Base-by-base conservation (phyloP, 257 asterid genomes). In the Plectranthus barbatus region DNA sequence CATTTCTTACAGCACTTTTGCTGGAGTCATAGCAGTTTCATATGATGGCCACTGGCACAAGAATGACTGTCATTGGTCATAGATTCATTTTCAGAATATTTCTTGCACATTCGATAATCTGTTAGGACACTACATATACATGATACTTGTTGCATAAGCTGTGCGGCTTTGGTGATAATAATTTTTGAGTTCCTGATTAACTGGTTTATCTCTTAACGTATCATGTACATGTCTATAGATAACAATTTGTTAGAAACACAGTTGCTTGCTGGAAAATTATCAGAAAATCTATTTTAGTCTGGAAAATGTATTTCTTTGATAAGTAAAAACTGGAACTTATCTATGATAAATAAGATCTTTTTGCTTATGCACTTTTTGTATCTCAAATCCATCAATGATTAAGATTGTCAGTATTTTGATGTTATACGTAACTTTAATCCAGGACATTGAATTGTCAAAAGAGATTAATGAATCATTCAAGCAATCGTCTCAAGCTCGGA, bases 401-500 rank as follows among this genome's bases (percentile, higher is more conserved):
- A 18, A 23, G 59, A 36, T 21, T 26, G 13, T 41, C 7, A 37
- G 26, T 55, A 40, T 46, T 9, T n/a, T 64, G 50, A 23, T 73
- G 41, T 42, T 48, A 67, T 67, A 58, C 34, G 31, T 15, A 54
- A 51, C 1, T 53, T 56, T 54, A 61, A 47, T 78, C 52, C 84
- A 93, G 99, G 99, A 93, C 72, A 76, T 93, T 66, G 97, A 93
- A 71, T 66, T 93, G 68, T 90, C 99, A 29, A 93, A 87, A 76
- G 97, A 93, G 82, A 90, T 93, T 49, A 93, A 93, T 69, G 99
- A 93, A 64, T 93, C 97, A 23, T 93, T 93, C 87, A 93, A 80
- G 87, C 99, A 93, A 73, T 93, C 99, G 64, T 88, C 99, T 67
- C 97, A 93, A 83, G 97, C 97, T 60, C 84, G 99, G 66, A 87